Conservation (phyloP, 2,329 filamentous ascomycete species). For the Ustilaginoidea virens region DNA sequence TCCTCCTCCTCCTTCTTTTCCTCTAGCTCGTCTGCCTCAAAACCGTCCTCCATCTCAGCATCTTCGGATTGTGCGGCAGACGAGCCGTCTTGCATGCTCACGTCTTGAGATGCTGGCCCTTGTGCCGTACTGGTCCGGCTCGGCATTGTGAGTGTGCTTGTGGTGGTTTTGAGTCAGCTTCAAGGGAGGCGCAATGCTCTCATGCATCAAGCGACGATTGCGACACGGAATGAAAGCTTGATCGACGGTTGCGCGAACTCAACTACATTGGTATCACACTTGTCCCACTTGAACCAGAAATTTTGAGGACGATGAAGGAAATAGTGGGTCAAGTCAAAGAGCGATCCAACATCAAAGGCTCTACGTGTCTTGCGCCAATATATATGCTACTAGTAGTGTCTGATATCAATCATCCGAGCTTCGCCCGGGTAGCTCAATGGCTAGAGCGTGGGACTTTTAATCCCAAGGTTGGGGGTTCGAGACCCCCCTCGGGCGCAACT, state of each 20-base stretch:
- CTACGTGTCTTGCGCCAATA: too few species aligned
- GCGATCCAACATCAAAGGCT: too few species aligned
- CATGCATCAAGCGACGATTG: too few species aligned
- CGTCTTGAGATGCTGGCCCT: conserved; percentile 17
- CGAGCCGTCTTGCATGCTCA: conserved; percentile 29
- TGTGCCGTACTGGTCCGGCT: conserved; percentile 22
- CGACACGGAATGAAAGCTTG: too few species aligned
- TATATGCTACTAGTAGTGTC: too few species aligned
- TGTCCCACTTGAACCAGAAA: conserved; percentile 5
- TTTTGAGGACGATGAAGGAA: conserved; percentile 4
- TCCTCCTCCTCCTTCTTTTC: conserved; percentile 29
- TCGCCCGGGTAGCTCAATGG: conserved; percentile 18
- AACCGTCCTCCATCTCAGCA: conserved; percentile 15
- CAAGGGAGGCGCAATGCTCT: too few species aligned
- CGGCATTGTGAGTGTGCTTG: conserved; percentile 17
- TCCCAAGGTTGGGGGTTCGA: conserved; percentile 19
- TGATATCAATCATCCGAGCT: conserved; percentile 1
- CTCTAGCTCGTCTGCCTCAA: conserved; percentile 17
- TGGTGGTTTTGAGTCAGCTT: neutral
- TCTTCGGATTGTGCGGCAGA: conserved; percentile 18
- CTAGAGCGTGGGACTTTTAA: conserved; percentile 19
- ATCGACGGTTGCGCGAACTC: too few species aligned
- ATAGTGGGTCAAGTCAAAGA: neutral
- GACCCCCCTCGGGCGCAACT: conserved; percentile 14
- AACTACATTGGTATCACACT: too few species aligned